Base-by-base conservation (phyloP, 2,329 filamentous ascomycete species). In the Fusarium sacchari region DNA sequence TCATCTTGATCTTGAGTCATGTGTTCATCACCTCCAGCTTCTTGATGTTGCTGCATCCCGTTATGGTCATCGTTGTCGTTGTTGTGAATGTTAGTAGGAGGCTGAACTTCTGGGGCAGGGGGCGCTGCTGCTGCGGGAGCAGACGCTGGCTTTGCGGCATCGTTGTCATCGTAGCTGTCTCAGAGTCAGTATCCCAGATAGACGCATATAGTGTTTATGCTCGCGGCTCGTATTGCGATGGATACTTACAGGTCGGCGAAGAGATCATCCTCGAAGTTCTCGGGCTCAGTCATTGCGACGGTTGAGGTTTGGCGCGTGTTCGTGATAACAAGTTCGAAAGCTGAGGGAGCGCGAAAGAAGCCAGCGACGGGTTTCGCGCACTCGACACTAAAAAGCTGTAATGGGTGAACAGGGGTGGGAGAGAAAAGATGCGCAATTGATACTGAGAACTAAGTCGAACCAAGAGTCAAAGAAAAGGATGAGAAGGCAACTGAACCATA, bases 261-360 rank as follows among this genome's bases (percentile, higher is more conserved):
- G 84, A 97, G 93, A 88, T 97, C 95, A 80, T 97, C 95, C 77
- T 97, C 95, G 76, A 94, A 91, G 76, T 94, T 93, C 80, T 95
- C 93, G 60, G 89, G 86, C 79, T 96, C 94, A 53, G 93, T 90
- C 94, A 96, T 96, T 78, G 73, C 76, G 68, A 73, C n/a, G 55
- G 65, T 60, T 57, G 49, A 52, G 28, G 39, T 46, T 57, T 56
- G 61, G 59, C 61, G 69, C 65, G 56, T 47, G 44, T 61, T 59
- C 30, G 49, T 61, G 50, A 71, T 47, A 57, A 67, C 47, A 50
- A 74, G 47, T 24, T 24, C 44, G 46, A 49, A 53, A 49, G 34
- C n/a, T 24, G 28, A 49, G 28, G 52, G 50, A 62, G 49, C 64
- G 43, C 44, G 40, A 47, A 18, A 61, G 42, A 61, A 34, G 57